phyloP scores from a whole-genome alignment of 306 rosid species.

The Glycine soja region DNA sequence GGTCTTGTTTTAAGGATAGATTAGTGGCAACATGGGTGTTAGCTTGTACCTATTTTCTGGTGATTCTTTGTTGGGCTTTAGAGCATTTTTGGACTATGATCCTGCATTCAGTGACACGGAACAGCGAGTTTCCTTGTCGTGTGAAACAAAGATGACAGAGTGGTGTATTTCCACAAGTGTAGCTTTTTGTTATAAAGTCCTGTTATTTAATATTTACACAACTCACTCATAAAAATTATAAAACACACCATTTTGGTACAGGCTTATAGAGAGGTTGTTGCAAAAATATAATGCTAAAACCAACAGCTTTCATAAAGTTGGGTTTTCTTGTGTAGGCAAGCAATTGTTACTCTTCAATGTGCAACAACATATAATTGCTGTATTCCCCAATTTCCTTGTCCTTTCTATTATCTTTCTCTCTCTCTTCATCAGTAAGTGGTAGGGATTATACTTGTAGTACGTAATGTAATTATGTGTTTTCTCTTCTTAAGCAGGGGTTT shows the following conservation, averaged over 20 bases:
- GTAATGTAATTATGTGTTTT: not conserved
- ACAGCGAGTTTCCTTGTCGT: not conserved
- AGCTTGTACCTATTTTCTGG: conserved; percentile 24
- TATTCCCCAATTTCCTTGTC: not conserved
- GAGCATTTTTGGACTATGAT: too few relatives aligned
- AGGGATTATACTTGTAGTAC: not conserved
- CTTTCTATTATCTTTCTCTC: not conserved
- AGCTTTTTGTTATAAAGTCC: too few relatives aligned
- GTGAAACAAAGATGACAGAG: too few relatives aligned
- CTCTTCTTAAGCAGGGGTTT: not conserved
- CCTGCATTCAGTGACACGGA: too few relatives aligned
- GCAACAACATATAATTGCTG: conserved; percentile 5
- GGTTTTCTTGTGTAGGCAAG: conserved; percentile 16
- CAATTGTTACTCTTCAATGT: not conserved
- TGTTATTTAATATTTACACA: too few relatives aligned
- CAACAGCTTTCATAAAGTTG: not conserved
- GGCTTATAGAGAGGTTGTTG: too few relatives aligned
- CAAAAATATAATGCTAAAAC: too few relatives aligned
- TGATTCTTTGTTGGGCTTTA: not conserved
- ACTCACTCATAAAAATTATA: too few relatives aligned
- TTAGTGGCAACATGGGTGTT: not conserved
- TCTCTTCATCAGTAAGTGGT: not conserved
- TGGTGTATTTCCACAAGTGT: too few relatives aligned
- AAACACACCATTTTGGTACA: too few relatives aligned
- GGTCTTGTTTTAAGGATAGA: conserved; percentile 1